Evolutionary conservation across 805 yeast species (phyloP), one percentile per base, ranked within the genome.

Genomic region (Candida patagonica): DNA sequence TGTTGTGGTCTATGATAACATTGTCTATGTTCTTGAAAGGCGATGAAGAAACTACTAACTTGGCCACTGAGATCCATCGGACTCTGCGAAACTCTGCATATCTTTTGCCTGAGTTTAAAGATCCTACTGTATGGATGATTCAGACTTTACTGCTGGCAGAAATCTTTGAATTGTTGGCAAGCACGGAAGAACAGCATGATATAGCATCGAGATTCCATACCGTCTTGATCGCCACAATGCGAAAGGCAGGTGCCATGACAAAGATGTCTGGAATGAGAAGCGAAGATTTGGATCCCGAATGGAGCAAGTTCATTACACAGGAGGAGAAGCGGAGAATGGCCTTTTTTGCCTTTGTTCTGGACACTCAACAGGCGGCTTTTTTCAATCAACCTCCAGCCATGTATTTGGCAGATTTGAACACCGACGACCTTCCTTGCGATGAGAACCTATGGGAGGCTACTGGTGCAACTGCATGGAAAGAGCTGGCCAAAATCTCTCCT

Each of bases 301-400:
- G 51, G 51, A 42, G 35, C 31, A 26, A 32, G 15, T 47, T 47
- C 26, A 46, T 47, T 25, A 40, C 40, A 19, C 47, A 44, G 35
- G 95, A 85, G 59, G 73, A 78, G 38, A 67, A 82, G 68, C 86
- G 85, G 54, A 62, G 95, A 41, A 71, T 80, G 1, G 84, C 94
- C 1, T 75, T 78, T 45, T 75, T 83, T 74, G 86, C 94, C 10
- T 86, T 85, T 56, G 82, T 80, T 53, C 67, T 81, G 50, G 95
- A 85, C 57, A 76, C 81, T 2, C 71, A 79, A 2, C 94, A 86
- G 61, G 80, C 86, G 29, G 73, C 80, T 12, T 72, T 82, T 36
- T 84, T 81, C 58, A 81, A 94, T 6, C 94, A 85, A 59, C 75
- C 80, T 43, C 66, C 75, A 47, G 54, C 70, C 24, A 57, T 77